Evolutionary conservation across 2,329 filamentous ascomycete species (phyloP), one percentile per base, ranked within the genome.

Genomic region (Diplodia sapinea): DNA sequence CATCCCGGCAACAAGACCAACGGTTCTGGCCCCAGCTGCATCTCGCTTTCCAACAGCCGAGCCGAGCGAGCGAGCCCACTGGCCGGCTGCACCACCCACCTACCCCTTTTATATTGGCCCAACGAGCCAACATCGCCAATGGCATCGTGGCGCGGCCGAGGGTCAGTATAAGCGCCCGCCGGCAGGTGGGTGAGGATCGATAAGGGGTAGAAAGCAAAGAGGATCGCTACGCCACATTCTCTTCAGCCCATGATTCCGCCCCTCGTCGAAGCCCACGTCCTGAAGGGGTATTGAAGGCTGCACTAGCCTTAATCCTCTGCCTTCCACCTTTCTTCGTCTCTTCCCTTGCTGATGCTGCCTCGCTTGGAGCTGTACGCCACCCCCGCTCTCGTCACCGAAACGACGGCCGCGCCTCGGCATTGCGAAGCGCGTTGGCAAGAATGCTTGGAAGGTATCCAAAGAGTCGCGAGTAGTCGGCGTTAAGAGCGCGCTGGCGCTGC

Each of bases 401-500:
- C 26, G n/a, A 29, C 54, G 33, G 33, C 54, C 17, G 54, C 31
- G 54, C 36, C 54, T 56, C 54, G 54, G 54, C 54, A 56, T 20
- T 31, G 29, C 5, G 8, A 4, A 31, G 17, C 6, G 17, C 15
- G 40, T 23, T 29, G 50, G 31, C 26, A 56, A 56, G 54, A 38
- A 56, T 56, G 54, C 54, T 38, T 38, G 51, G 51, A 17, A 26
- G 20, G 54, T 33, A 26, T 20, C 51, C 33, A 15, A 17, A 17
- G 15, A 40, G 9, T 9, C 26, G 13, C 33, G 54, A 38, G 36
- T 40, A 36, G 31, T 20, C 33, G 31, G 54, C 54, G 54, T 47
- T n/a, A 47, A 47, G 8, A 47, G 43, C 43, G 43, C n/a, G 43
- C 17, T 20, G 43, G 43, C 17, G 36, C 36, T 3, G 20, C 20